Base-by-base conservation (phyloP, 441 rosid genomes). In the Capsella rubella region DNA sequence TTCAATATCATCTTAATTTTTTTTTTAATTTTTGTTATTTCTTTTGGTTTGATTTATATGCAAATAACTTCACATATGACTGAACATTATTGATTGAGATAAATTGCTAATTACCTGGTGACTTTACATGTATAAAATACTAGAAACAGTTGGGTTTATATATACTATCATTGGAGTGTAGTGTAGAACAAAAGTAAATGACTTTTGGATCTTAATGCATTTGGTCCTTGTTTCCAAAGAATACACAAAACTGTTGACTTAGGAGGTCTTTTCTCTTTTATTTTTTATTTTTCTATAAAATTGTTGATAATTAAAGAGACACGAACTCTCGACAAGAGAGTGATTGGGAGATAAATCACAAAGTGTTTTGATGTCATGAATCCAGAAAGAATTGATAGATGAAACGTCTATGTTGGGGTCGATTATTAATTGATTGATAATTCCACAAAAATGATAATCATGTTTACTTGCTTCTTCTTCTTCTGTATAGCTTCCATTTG, bases 311-410 rank as follows among this genome's bases (percentile, higher is more conserved):
- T 51, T 43, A 53, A 34, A 8, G 69, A 55, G 74, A 69, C 73
- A 67, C 14, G 50, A 75, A 32, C 69, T 67, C 57, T 67, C 64
- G 78, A 75, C 78, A 75, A 0, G 18, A 0, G 18, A 54, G 53
- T 69, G 59, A 75, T 16, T 45, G 28, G 53, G 39, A 69, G 67
- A 49, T 58, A 47, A 21, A 56, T 29, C 25, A 76, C 55, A 56
- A 21, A 13, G 71, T 62, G 31, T 54, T 25, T 75, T 55, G 21
- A 54, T 39, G 12, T 68, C 34, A 75, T n/a, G 58, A 40, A 21
- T 52, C 43, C 1, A 43, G 50, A 74, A 29, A 37, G 40, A 32
- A 32, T 21, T 21, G 25, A 21, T 34, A 18, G 32, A 67, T 43
- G 39, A 43, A 68, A 53, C 21, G n/a, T 61, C 25, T 35, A 53